These are phyloP conservation scores for Pestalotiopsis sp. DNA, from an alignment of 2,329 filamentous ascomycete species.

Conservation along the genomic window DNA sequence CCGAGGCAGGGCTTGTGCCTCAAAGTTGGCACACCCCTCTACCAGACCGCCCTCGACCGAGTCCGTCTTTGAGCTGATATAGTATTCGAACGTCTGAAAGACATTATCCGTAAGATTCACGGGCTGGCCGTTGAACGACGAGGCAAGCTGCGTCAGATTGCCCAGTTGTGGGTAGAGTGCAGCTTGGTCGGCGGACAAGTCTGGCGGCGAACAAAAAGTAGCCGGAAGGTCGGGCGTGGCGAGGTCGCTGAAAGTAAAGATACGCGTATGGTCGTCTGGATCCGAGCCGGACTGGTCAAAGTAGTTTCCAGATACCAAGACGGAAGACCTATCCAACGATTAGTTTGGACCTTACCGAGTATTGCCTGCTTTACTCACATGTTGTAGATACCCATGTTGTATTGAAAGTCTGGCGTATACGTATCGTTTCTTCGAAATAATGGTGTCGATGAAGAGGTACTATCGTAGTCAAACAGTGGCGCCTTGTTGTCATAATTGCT, in stretches of 20 bases:
- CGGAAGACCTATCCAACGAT: slow-evolving; percentile 5
- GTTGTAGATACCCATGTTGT: slow-evolving; percentile 24
- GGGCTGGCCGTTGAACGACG: slow-evolving; percentile 11
- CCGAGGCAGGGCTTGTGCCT: slow-evolving; percentile 17
- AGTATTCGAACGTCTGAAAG: slow-evolving; percentile 18
- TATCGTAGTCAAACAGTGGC: slow-evolving; percentile 15
- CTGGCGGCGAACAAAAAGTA: slow-evolving; percentile 20
- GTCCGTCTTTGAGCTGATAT: slow-evolving; percentile 16
- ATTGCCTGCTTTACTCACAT: slow-evolving; percentile 14
- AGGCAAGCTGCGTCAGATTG: slow-evolving; percentile 9
- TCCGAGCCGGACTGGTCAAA: slow-evolving; percentile 19
- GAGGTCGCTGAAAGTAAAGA: slow-evolving; percentile 22
- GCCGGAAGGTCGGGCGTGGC: slow-evolving; percentile 18
- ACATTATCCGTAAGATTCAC: slow-evolving; percentile 20
- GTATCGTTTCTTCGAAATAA: slow-evolving; percentile 2
- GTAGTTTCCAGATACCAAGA: slow-evolving; percentile 22
- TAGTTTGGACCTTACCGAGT: background rate
- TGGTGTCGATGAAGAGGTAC: background rate
- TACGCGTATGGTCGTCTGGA: slow-evolving; percentile 17
- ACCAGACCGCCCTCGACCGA: slow-evolving; percentile 18
- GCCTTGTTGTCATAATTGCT: slow-evolving; percentile 17
- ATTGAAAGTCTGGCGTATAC: slow-evolving; percentile 21
- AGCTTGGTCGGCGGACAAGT: slow-evolving; percentile 11
- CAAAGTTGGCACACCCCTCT: slow-evolving; percentile 17
- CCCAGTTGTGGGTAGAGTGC: slow-evolving; percentile 2